These are phyloP conservation scores for Sugiyamaella xylanicola DNA, from an alignment of 1,139 yeast genomes.

Conservation along the genomic window DNA sequence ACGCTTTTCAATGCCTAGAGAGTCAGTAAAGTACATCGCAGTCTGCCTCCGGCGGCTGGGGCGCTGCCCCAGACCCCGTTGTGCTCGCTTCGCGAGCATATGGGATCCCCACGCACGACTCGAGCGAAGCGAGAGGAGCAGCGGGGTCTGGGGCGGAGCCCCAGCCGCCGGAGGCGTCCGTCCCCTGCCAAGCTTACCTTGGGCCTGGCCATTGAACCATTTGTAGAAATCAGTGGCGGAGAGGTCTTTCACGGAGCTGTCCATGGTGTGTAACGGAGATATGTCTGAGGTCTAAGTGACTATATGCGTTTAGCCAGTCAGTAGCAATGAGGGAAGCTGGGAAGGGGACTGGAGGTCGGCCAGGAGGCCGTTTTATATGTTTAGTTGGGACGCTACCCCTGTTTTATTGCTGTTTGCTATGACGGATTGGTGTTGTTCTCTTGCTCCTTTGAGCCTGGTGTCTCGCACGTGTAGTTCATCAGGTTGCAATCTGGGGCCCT, in stretches of 20 bases:
- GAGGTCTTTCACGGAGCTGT: slow-evolving; percentile 5
- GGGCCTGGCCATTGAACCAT: slow-evolving; percentile 19
- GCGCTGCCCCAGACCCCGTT: not conserved
- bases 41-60: not conserved
- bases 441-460: no score
- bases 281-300: not conserved
- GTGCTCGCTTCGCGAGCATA: not conserved
- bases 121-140: slow-evolving; percentile 1
- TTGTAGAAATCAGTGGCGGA: slow-evolving; percentile 19
- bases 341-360: no score
- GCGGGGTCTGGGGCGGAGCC: no score
- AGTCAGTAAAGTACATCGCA: slow-evolving; percentile 9
- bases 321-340: no score
- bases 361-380: no score
- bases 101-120: no score
- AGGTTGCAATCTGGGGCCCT: no score
- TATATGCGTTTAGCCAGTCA: not conserved
- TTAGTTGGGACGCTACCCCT: no score
- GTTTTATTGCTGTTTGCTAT: no score
- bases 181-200: slow-evolving; percentile 5
- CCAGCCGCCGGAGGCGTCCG: not conserved
- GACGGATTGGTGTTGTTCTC: no score
- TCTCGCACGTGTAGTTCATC: no score
- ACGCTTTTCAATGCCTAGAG: slow-evolving; percentile 25
- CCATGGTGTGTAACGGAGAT: slow-evolving; percentile 4